These are phyloP conservation scores for Brassica cretica DNA, from an alignment of 345 rosid genomes.

Conservation along the genomic window DNA sequence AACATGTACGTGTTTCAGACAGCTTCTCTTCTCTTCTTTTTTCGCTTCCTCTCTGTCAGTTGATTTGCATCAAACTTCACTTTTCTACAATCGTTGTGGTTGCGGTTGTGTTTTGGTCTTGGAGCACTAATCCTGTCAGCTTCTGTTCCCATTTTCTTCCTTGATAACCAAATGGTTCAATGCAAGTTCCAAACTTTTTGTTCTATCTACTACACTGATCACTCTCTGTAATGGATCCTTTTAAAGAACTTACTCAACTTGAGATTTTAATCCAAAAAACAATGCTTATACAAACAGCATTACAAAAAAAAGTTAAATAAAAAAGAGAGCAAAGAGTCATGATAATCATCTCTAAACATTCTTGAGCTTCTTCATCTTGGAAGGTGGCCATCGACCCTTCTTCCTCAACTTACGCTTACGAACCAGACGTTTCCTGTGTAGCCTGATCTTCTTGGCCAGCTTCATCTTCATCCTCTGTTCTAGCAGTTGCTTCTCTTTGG, in stretches of 20 bases:
- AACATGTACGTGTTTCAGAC: no score
- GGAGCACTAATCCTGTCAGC: no score
- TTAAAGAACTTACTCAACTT: conserved; percentile 3
- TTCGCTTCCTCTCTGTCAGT: no score
- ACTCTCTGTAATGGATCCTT: conserved; percentile 1
- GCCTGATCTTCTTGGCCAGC: conserved; percentile 77
- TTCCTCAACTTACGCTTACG: conserved; percentile 86
- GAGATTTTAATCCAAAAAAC: conserved; percentile 16
- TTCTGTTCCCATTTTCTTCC: conserved; percentile 50
- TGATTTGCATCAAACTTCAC: conserved; percentile 42
- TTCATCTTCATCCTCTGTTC: conserved; percentile 86
- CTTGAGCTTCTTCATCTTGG: conserved; percentile 85
- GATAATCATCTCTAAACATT: conserved; percentile 52
- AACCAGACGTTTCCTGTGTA: conserved; percentile 73
- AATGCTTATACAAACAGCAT: conserved; percentile 6
- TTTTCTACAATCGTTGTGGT: conserved; percentile 46
- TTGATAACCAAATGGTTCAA: conserved; percentile 19
- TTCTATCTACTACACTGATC: neutral
- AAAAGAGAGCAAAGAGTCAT: neutral
- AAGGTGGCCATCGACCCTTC: conserved; percentile 97
- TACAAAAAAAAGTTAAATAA: neutral
- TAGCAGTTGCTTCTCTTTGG: conserved; percentile 59
- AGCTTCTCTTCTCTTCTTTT: no score
- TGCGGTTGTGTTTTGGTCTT: no score
- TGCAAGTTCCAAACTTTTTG: conserved; percentile 15